phyloP scores from a whole-genome alignment of 768 basidiomycete species.

The Grammothele lineata region DNA sequence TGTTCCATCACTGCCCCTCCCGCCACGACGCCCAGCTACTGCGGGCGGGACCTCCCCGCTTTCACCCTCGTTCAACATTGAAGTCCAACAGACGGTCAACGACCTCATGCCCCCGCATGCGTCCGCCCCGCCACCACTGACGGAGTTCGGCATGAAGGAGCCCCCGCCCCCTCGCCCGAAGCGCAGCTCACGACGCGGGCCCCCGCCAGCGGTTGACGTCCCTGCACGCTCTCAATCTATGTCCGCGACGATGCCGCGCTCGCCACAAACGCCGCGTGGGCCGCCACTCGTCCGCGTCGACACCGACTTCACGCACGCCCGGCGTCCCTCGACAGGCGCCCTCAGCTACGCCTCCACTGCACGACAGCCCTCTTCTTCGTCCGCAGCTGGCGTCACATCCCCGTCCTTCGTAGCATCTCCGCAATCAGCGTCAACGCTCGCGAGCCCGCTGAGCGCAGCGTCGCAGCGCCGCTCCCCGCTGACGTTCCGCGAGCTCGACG shows the following conservation, averaged over 20 bases:
- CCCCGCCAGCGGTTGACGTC: conserved; percentile 11
- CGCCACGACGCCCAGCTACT: conserved; percentile 13
- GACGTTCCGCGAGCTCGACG: conserved; percentile 46
- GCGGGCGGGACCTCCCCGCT: conserved; percentile 31
- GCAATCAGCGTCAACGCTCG: no score
- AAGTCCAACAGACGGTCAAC: conserved; percentile 42
- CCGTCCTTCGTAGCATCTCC: no score
- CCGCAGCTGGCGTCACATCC: conserved; percentile 12
- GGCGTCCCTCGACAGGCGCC: conserved; percentile 17
- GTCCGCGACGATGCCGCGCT: conserved; percentile 17
- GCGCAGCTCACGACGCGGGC: conserved; percentile 20
- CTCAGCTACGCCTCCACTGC: conserved; percentile 29
- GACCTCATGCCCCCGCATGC: conserved; percentile 28
- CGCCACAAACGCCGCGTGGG: conserved; percentile 17
- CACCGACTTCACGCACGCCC: conserved; percentile 7
- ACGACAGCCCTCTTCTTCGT: conserved; percentile 10
- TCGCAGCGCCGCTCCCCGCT: conserved; percentile 28
- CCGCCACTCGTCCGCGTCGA: conserved; percentile 11
- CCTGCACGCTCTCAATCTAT: conserved; percentile 10
- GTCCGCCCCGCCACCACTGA: conserved; percentile 10
- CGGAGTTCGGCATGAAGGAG: conserved; percentile 18
- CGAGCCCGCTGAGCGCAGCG: no score
- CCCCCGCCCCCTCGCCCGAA: conserved; percentile 21
- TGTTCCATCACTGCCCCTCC: conserved; percentile 15
- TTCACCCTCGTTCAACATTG: conserved; percentile 49